Evolutionary conservation across 1,284 basidiomycete genomes (phyloP).

Genomic region (Ceratorhiza oryzae-sativae): DNA sequence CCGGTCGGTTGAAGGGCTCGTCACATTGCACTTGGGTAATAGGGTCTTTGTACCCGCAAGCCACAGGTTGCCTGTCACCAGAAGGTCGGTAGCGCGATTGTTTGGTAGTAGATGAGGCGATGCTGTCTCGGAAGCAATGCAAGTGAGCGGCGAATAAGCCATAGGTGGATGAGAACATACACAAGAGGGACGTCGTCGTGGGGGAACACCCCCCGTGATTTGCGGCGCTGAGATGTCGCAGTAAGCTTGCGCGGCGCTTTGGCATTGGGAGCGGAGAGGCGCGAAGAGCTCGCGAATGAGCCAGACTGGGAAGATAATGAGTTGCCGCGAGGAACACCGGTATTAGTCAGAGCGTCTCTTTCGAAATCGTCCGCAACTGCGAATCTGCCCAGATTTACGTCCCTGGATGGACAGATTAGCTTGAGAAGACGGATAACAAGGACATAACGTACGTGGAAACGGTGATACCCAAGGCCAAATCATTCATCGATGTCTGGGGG

Average conservation of each 20-base stretch:
- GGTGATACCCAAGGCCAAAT: conserved; percentile 8
- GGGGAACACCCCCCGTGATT: conserved; percentile 29
- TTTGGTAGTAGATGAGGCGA: conserved; percentile 25
- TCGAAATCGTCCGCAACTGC: conserved; percentile 23
- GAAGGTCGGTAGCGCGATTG: conserved; percentile 34
- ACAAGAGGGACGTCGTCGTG: conserved; percentile 32
- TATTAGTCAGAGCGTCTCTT: background rate
- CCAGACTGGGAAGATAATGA: background rate
- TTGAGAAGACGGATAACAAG: background rate
- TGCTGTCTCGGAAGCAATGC: conserved; percentile 9
- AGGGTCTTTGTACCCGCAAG: conserved; percentile 36
- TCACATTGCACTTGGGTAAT: conserved; percentile 34
- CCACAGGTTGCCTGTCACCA: conserved; percentile 31
- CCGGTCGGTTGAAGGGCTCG: conserved; percentile 35
- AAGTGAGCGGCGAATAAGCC: background rate
- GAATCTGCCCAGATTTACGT: conserved; percentile 3
- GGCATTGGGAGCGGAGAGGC: background rate
- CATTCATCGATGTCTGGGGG: background rate
- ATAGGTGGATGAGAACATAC: background rate
- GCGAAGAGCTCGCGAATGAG: conserved; percentile 23
- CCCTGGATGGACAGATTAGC: conserved; percentile 2
- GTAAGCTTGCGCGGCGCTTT: conserved; percentile 19
- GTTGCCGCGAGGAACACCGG: background rate
- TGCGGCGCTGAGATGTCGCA: conserved; percentile 25
- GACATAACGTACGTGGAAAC: conserved; percentile 3